Conservation (phyloP, 139 green algal genomes). For the Raphidocelis subcapitata region DNA sequence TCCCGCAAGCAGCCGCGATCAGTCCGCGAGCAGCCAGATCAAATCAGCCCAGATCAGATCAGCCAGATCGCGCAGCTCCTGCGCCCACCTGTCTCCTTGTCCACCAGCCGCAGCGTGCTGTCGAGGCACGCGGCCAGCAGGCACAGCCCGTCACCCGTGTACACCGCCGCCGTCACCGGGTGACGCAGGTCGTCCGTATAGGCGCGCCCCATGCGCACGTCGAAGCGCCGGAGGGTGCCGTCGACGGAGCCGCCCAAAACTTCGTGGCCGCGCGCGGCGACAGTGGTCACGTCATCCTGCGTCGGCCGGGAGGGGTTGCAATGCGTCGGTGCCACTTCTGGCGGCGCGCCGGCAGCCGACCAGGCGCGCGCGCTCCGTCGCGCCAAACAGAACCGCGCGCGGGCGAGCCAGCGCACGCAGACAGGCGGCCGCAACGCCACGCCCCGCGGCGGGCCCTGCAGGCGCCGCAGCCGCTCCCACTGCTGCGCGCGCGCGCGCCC, state of each 20-base stretch:
- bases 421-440: too few relatives aligned
- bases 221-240: constrained; percentile 83
- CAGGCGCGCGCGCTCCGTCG: background rate
- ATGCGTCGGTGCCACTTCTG: background rate
- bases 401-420: background rate
- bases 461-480: too few relatives aligned
- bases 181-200: constrained; percentile 74
- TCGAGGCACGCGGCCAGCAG: constrained; percentile 82
- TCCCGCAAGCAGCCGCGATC: too few relatives aligned
- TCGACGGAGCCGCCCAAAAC: constrained; percentile 80
- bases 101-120: constrained; percentile 54
- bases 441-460: too few relatives aligned
- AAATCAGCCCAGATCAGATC: too few relatives aligned
- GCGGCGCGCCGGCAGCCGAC: too few relatives aligned
- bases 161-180: constrained; percentile 59
- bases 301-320: too few relatives aligned
- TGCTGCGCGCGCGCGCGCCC: background rate
- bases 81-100: constrained; percentile 25
- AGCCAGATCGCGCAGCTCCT: too few relatives aligned
- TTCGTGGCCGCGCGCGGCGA: constrained; percentile 46
- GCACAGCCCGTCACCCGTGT: constrained; percentile 52
- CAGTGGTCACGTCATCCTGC: constrained; percentile 85
- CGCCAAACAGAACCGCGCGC: background rate
- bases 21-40: too few relatives aligned
- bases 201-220: constrained; percentile 76